Base-by-base conservation (phyloP, 75 land plant species). In the Picea glauca region DNA sequence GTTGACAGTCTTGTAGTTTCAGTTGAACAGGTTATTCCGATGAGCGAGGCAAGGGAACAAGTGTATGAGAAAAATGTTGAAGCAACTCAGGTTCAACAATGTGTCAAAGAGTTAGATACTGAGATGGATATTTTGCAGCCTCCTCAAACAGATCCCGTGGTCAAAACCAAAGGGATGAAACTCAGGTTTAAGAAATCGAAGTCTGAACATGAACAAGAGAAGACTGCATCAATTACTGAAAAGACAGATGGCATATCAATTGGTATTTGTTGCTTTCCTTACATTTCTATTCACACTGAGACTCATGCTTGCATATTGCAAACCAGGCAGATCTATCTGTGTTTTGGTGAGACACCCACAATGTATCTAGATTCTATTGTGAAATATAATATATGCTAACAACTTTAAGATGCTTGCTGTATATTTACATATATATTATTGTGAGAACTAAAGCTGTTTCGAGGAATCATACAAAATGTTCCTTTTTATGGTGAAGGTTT, bases 231-330 rank as follows among this genome's bases (percentile, higher is more conserved):
- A 43, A 43, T 38, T 43, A 40, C 7, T 8, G 73, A 70, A 46
- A 70, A 70, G 73, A 46, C 33, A 70, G 73, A 70, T 70, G 50
- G n/a, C 73, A 70, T 35, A 20, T 68, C 72, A 68, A 38, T 40
- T 35, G 73, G 73, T 70, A 70, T 43, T 33, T 66, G 12, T 70
- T 43, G 3, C 17, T 70, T 70, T 21, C 54, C 43, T 43, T 38
- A 43, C 50, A 70, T 70, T 70, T 33, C n/a, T 43, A 20, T 70
- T 43, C 73, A 70, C 35, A 70, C n/a, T 40, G 54, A 66, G 46
- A 70, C 8, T 6, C 54, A 40, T 70, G 23, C 43, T 43, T 43
- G 23, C n/a, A 7, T 70, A 43, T 70, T 43, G 35, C 43, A 70
- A 8, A 43, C 12, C 9, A 50, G 54, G 35, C 20, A 38, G 18